phyloP scores from a whole-genome alignment of 805 yeast genomes.

The Candida verbasci region DNA sequence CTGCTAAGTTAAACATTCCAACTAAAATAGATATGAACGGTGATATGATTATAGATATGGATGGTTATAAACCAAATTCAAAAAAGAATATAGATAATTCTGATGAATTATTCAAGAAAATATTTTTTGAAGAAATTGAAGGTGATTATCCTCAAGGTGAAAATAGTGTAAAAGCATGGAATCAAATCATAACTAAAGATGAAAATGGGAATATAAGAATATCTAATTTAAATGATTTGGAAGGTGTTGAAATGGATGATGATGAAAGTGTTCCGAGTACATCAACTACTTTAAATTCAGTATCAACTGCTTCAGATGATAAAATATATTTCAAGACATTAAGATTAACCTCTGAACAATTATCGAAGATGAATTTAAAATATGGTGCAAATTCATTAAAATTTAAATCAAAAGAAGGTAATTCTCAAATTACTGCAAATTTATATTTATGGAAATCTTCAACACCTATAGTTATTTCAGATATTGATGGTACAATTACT shows the following conservation, averaged over 20 bases:
- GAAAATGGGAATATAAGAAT: slow-evolving; percentile 66
- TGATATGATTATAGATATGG: slow-evolving; percentile 86
- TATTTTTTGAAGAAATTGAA: slow-evolving; percentile 68
- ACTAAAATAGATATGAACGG: slow-evolving; percentile 86
- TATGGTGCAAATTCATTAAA: slow-evolving; percentile 75
- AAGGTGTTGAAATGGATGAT: slow-evolving; percentile 46
- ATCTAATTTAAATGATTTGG: slow-evolving; percentile 24
- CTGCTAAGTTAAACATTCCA: slow-evolving; percentile 77
- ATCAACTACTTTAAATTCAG: slow-evolving; percentile 17
- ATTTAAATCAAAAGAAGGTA: slow-evolving; percentile 80
- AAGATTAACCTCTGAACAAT: slow-evolving; percentile 86
- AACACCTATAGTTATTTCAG: slow-evolving; percentile 91
- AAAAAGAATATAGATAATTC: slow-evolving; percentile 71
- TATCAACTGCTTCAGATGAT: slow-evolving; percentile 13
- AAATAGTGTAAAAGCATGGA: slow-evolving; percentile 28
- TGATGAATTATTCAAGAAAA: slow-evolving; percentile 68
- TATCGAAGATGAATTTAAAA: slow-evolving; percentile 65
- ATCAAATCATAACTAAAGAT: slow-evolving; percentile 47
- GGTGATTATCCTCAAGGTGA: slow-evolving; percentile 8
- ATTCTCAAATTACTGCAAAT: slow-evolving; percentile 67
- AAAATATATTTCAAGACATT: slow-evolving; percentile 74
- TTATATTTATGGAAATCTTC: slow-evolving; percentile 79
- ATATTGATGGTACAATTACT: slow-evolving; percentile 97
- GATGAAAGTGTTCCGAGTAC: slow-evolving; percentile 33
- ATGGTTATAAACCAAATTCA: slow-evolving; percentile 84